These are phyloP conservation scores for Inosperma sp. DNA, from an alignment of 768 basidiomycete species.

Conservation along the genomic window DNA sequence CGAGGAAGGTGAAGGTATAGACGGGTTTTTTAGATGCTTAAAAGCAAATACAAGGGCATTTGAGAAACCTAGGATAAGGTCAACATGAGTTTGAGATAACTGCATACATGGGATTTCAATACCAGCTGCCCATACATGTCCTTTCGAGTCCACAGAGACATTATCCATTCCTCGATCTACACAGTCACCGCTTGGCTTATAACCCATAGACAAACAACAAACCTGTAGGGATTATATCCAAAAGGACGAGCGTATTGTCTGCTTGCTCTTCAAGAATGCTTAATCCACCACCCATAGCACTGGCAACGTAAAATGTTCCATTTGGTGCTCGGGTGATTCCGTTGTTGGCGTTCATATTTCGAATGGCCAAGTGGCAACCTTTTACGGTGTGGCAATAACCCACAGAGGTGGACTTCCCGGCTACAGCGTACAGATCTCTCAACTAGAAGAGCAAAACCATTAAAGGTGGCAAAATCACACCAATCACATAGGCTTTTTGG, in stretches of 20 bases:
- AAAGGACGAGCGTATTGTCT: constrained; percentile 53
- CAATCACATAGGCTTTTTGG: background rate
- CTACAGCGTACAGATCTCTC: constrained; percentile 19
- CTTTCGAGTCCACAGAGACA: constrained; percentile 52
- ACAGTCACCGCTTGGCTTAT: background rate
- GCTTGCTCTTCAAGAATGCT: constrained; percentile 52
- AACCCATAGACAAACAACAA: constrained; percentile 1
- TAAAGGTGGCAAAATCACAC: too few species aligned
- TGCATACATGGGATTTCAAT: constrained; percentile 2
- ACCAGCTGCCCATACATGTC: constrained; percentile 63
- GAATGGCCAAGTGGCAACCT: constrained; percentile 58
- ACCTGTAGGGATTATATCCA: constrained; percentile 55
- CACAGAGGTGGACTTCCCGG: constrained; percentile 43
- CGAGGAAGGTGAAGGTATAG: constrained; percentile 40
- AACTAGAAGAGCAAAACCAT: constrained; percentile 18
- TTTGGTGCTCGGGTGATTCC: constrained; percentile 57
- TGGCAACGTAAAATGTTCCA: constrained; percentile 62
- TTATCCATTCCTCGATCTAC: constrained; percentile 58
- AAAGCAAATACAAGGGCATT: constrained; percentile 28
- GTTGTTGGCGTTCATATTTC: constrained; percentile 50
- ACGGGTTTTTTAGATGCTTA: constrained; percentile 42
- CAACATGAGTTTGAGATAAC: background rate
- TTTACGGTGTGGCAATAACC: constrained; percentile 58
- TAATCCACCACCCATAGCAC: constrained; percentile 40
- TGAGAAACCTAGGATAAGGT: constrained; percentile 36